A percentile compares a stretch with the other conserved stretches of the same genome.
These are phyloP conservation scores for Lablab purpureus DNA, from an alignment of 306 rosid species.

Conservation along the genomic window DNA sequence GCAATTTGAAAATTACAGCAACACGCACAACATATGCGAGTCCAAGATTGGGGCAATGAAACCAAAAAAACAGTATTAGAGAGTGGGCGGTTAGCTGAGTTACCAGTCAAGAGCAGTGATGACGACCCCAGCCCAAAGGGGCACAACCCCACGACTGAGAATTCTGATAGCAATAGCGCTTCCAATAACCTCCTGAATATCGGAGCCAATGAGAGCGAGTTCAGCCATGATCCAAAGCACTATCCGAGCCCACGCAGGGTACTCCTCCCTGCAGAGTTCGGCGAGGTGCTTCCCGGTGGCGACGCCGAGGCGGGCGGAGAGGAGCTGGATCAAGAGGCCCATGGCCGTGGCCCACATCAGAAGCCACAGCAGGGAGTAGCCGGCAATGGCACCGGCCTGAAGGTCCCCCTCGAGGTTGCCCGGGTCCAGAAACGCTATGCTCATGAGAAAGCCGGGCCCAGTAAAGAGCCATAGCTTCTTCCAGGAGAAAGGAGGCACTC, in stretches of 20 bases:
- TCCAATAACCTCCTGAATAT: slow-evolving; percentile 96
- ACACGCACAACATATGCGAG: neutral
- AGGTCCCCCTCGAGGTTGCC: slow-evolving; percentile 96
- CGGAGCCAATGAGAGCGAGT: slow-evolving; percentile 89
- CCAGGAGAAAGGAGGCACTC: slow-evolving; percentile 88
- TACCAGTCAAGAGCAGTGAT: slow-evolving; percentile 95
- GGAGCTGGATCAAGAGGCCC: slow-evolving; percentile 90
- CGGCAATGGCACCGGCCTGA: slow-evolving; percentile 94
- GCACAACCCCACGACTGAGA: slow-evolving; percentile 78
- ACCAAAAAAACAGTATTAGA: neutral
- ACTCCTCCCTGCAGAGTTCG: slow-evolving; percentile 93
- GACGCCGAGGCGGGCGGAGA: slow-evolving; percentile 92
- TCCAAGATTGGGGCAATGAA: too few species aligned
- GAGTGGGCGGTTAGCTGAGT: neutral
- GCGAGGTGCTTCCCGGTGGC: slow-evolving; percentile 95
- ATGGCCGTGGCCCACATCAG: slow-evolving; percentile 92
- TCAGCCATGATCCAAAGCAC: slow-evolving; percentile 98
- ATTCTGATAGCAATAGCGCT: slow-evolving; percentile 94
- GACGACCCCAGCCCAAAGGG: slow-evolving; percentile 92
- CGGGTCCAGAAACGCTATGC: slow-evolving; percentile 93
- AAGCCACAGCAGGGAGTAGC: slow-evolving; percentile 91
- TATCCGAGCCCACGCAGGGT: slow-evolving; percentile 81
- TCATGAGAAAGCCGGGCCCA: slow-evolving; percentile 95
- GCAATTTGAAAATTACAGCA: neutral
- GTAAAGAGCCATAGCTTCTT: slow-evolving; percentile 94